Base-by-base conservation (phyloP, 129 eudicot genomes). In the Glebionis coronaria region DNA sequence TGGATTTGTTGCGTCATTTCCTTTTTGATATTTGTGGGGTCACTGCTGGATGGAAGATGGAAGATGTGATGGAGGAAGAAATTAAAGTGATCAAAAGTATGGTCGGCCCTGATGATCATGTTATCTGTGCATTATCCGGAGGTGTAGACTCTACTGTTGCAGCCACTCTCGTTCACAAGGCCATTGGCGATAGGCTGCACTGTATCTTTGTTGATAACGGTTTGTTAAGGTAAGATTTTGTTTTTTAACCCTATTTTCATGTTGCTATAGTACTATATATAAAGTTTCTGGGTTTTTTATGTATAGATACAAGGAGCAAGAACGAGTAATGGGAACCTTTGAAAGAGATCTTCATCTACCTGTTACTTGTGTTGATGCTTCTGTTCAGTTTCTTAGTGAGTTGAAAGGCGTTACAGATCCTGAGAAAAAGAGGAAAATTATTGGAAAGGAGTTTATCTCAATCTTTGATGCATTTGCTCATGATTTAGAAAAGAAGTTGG, bases 81-180 rank as follows among this genome's bases (percentile, higher is more conserved):
- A 69, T 92, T 16, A 82, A 82, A 75, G 82, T 79, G 25, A 86
- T 92, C 10, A 76, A 84, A 67, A 68, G 61, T 35, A 84, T 76
- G 68, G 91, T 92, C 8, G 91, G 89, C 15, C 76, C 85, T 66
- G 90, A 88, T 16, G 96, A 92, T 56, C 98, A 83, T 77, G 98
- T 92, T 42, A 92, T 92, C 23, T 92, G 98, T 84, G 98, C 96
- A 7, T 73, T 92, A 59, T 92, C 98, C 9, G 98, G 98, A 18
- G 96, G 98, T 50, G 98, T 92, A 12, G 98, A 92, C 81, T 92
- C 96, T 18, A 88, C 98, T 0, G 98, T 92, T 72, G 98, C 98
- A 50, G 98, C 96, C 55, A 88, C 98, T 21, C 96, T 92, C 46
- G 96, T 92, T 72, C 90, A 92, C 68, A 92, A 82, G 66, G 98